Conservation (phyloP, 2,329 filamentous ascomycete species). For the Fusarium agapanthi region DNA sequence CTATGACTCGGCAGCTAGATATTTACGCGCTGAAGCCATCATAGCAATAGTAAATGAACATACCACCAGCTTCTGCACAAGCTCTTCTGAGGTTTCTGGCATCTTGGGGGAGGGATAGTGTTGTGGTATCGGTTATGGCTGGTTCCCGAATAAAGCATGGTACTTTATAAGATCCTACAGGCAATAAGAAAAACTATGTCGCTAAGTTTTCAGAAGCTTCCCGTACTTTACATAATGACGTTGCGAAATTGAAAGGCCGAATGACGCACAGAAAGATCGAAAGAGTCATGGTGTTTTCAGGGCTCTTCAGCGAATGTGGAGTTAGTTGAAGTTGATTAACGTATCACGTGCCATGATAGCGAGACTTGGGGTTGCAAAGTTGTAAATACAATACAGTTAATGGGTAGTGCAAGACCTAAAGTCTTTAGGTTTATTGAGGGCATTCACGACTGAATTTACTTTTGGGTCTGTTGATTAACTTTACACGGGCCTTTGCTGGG, state of each 20-base stretch:
- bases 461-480: neutral
- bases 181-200: neutral
- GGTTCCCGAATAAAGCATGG: slow-evolving; percentile 34
- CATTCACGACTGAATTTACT: neutral
- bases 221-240: neutral
- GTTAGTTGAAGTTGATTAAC: slow-evolving; percentile 6
- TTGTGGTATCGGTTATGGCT: slow-evolving; percentile 13
- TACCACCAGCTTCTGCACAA: slow-evolving; percentile 45
- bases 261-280: slow-evolving; percentile 27
- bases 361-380: neutral
- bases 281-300: slow-evolving; percentile 30
- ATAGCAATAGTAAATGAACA: slow-evolving; percentile 7
- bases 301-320: slow-evolving; percentile 15
- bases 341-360: slow-evolving; percentile 22
- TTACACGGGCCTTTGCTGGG: neutral
- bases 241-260: slow-evolving; percentile 3
- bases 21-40: neutral
- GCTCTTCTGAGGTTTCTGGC: slow-evolving; percentile 36
- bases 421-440: neutral
- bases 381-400: neutral
- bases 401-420: neutral
- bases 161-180: slow-evolving; percentile 13
- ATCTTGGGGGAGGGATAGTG: slow-evolving; percentile 33
- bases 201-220: neutral
- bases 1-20: neutral